Evolutionary conservation across 108 stramenopile species (phyloP), one percentile per base, ranked within the genome.

Genomic region (Fistulifera pelliculosa): DNA sequence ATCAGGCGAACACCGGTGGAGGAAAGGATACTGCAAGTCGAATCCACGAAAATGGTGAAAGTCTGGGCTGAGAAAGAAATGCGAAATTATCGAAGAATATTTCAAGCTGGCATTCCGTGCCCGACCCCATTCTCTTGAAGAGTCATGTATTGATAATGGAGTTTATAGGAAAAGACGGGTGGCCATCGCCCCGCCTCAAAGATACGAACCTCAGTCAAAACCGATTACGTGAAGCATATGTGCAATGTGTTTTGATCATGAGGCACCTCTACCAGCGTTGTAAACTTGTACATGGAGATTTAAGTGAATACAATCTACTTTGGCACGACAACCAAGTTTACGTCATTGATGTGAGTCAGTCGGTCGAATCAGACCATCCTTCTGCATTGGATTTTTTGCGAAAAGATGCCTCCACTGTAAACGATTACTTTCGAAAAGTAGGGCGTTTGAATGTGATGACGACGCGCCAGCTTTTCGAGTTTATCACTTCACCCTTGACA

Each of bases 11-110:
- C 90, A 94, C 70, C 80, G 98, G 42, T 99, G 94, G 85, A 62
- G 95, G n/a, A 76, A 90, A 41, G 98, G 98, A 7, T 99, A 98
- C 66, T 94, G 93, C 69, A 86, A 87, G 72, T 83, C 81, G 49
- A 99, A 99, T 73, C 98, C 98, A 2, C 83, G 98, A 23, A 99
- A 70, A 99, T 99, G 98, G 98, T 99, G 60, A 96, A 97, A 60
- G 80, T 95, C 12, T 98, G 98, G 97, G 98, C 98, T 3, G 98
- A 98, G 74, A 98, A 98, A 71, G 97, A 99, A 73, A 81, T 97
- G 81, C 80, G 97, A 2, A 99, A 99, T 54, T 94, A 95, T 47
- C 79, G 85, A 25, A 81, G 97, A 0, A 79, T 98, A 24, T 71
- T 81, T 42, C 61, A 66, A 11, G 87, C 93, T 16, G 87, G 90